Evolutionary conservation across 495 filamentous ascomycete genomes (phyloP).

Genomic region (Cryomyces minteri): DNA sequence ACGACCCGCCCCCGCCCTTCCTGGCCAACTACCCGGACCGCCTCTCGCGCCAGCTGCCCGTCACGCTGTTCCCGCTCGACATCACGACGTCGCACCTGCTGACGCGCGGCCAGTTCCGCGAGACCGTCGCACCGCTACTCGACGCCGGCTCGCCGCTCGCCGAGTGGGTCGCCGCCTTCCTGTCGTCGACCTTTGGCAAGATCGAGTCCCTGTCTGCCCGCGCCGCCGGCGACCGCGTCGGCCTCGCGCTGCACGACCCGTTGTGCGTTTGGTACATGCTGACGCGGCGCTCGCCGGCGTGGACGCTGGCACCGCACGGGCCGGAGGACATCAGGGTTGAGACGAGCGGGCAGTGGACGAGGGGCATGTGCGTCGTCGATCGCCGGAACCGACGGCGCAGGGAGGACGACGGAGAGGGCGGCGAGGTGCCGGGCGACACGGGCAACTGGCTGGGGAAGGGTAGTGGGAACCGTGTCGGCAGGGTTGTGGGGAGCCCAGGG

Average conservation of each 20-base stretch:
- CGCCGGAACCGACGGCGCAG: slow-evolving; percentile 36
- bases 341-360: slow-evolving; percentile 80
- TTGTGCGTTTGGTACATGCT: slow-evolving; percentile 76
- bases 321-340: slow-evolving; percentile 70
- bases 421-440: slow-evolving; percentile 40
- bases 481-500: slow-evolving; percentile 42
- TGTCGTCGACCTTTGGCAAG: slow-evolving; percentile 57
- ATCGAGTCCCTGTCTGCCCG: slow-evolving; percentile 30
- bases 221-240: slow-evolving; percentile 31
- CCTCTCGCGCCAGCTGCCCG: slow-evolving; percentile 45
- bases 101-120: slow-evolving; percentile 36
- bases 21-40: slow-evolving; percentile 49
- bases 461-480: slow-evolving; percentile 60
- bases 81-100: slow-evolving; percentile 65
- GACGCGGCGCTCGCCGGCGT: background rate
- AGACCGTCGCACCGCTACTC: slow-evolving; percentile 30
- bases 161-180: slow-evolving; percentile 62
- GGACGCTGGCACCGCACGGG: slow-evolving; percentile 21
- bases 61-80: slow-evolving; percentile 76
- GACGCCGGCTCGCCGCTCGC: slow-evolving; percentile 55
- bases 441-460: slow-evolving; percentile 51
- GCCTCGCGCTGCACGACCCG: slow-evolving; percentile 72
- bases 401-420: slow-evolving; percentile 25
- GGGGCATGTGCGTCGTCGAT: slow-evolving; percentile 79
- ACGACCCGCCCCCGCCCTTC: slow-evolving; percentile 16